Conservation (phyloP, 148 eudicot species). For the Cornus controversa region DNA sequence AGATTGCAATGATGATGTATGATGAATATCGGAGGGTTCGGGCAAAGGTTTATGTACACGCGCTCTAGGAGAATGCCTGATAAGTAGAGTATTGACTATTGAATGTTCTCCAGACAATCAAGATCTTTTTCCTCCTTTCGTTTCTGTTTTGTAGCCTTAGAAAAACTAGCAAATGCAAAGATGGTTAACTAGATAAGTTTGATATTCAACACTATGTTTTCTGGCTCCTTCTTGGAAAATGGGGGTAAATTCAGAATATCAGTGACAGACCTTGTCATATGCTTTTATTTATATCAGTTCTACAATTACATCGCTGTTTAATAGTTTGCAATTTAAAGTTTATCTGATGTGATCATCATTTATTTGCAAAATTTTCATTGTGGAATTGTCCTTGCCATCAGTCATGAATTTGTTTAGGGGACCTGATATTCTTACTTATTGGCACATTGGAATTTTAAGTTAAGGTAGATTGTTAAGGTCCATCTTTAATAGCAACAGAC, state of each 20-base stretch:
- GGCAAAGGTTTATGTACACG: slow-evolving; percentile 49
- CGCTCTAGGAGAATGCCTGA: slow-evolving; percentile 54
- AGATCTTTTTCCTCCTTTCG: slow-evolving; percentile 5
- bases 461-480: no score
- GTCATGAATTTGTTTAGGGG: no score
- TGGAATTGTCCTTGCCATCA: no score
- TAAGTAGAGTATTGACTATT: slow-evolving; percentile 45
- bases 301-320: not conserved
- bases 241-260: not conserved
- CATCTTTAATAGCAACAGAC: no score
- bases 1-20: slow-evolving; percentile 84
- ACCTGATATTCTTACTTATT: no score
- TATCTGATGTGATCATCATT: not conserved
- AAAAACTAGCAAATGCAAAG: slow-evolving; percentile 13
- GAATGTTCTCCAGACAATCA: slow-evolving; percentile 40
- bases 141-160: slow-evolving; percentile 13
- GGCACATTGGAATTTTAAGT: no score
- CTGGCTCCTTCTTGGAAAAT: not conserved
- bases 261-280: not conserved
- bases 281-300: not conserved
- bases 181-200: not conserved
- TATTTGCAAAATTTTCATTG: no score
- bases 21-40: slow-evolving; percentile 55
- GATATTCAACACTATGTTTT: not conserved
- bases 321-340: not conserved